A percentile compares a stretch with the other conserved stretches of the same genome.
phyloP scores from a whole-genome alignment of 1,139 yeast genomes.

The Yamadazyma triangularis region DNA sequence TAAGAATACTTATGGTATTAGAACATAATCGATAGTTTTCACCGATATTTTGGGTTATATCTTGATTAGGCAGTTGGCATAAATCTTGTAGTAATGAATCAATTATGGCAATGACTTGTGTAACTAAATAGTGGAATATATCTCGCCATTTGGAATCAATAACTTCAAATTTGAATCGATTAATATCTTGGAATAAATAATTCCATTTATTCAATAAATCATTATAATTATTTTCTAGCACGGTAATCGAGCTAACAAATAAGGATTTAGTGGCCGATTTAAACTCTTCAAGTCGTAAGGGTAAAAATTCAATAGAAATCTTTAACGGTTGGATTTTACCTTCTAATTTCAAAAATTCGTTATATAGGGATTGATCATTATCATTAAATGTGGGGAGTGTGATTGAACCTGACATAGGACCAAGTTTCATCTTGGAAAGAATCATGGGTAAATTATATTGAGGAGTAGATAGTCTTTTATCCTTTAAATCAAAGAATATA shows the following conservation, averaged over 20 bases:
- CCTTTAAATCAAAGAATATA: conserved; percentile 33
- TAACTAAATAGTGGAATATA: conserved; percentile 41
- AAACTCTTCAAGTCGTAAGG: conserved; percentile 48
- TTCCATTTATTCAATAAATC: conserved; percentile 37
- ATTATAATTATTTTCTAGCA: conserved; percentile 37
- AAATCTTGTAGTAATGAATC: conserved; percentile 23
- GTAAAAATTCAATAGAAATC: conserved; percentile 59
- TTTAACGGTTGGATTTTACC: conserved; percentile 45
- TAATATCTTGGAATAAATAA: conserved; percentile 29
- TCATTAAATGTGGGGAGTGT: conserved; percentile 30
- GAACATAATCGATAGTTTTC: conserved; percentile 29
- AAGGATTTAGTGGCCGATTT: conserved; percentile 20
- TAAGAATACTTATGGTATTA: conserved; percentile 27
- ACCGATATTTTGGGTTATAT: conserved; percentile 11
- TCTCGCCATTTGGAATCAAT: conserved; percentile 56
- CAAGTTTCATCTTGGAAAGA: conserved; percentile 33
- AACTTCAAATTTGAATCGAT: conserved; percentile 36
- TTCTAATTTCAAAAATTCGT: conserved; percentile 25
- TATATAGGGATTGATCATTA: conserved; percentile 25
- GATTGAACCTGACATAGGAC: conserved; percentile 19
- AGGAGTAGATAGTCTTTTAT: conserved; percentile 39
- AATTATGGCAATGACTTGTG: conserved; percentile 32
- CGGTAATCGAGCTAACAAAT: conserved; percentile 28
- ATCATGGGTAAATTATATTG: conserved; percentile 37
- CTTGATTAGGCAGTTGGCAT: conserved; percentile 6